A percentile compares a stretch with the other conserved stretches of the same genome.
Conservation (phyloP, 140 eudicot species). For the Ambrosia hybrid region DNA sequence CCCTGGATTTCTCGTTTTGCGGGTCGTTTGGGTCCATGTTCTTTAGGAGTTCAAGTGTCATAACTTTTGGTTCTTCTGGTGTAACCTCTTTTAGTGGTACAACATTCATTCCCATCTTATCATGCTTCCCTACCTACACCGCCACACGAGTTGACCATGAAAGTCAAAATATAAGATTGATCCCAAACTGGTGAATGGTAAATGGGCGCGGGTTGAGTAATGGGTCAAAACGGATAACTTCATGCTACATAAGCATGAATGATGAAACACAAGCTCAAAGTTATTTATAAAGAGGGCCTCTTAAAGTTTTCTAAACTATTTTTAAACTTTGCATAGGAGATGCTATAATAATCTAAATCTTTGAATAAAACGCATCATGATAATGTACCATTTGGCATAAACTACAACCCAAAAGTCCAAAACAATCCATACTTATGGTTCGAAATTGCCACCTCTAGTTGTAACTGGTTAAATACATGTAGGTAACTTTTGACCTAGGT, state of each 20-base stretch:
- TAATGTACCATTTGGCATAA: background rate
- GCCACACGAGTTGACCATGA: slow-evolving; percentile 4
- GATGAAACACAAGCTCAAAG: too few relatives aligned
- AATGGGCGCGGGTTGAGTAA: background rate
- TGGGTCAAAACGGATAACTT: too few relatives aligned
- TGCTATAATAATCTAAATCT: too few relatives aligned
- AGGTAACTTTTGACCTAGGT: background rate
- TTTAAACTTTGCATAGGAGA: too few relatives aligned
- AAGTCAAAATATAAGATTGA: slow-evolving; percentile 1
- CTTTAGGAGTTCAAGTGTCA: slow-evolving; percentile 80
- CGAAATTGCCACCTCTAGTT: background rate
- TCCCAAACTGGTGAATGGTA: background rate
- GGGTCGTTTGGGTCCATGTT: slow-evolving; percentile 77
- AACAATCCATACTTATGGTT: background rate
- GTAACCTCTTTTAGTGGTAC: slow-evolving; percentile 71
- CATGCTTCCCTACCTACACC: slow-evolving; percentile 73
- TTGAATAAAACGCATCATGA: too few relatives aligned
- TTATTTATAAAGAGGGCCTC: too few relatives aligned
- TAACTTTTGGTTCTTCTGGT: slow-evolving; percentile 69
- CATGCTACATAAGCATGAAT: too few relatives aligned
- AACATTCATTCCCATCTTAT: slow-evolving; percentile 81
- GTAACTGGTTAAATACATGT: background rate
- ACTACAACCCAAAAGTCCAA: slow-evolving; percentile 1
- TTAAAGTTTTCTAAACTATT: too few relatives aligned
- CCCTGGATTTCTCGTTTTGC: slow-evolving; percentile 75